These are phyloP conservation scores for Stachybotrys echinatus DNA, from an alignment of 2,329 filamentous ascomycete genomes.

Conservation along the genomic window DNA sequence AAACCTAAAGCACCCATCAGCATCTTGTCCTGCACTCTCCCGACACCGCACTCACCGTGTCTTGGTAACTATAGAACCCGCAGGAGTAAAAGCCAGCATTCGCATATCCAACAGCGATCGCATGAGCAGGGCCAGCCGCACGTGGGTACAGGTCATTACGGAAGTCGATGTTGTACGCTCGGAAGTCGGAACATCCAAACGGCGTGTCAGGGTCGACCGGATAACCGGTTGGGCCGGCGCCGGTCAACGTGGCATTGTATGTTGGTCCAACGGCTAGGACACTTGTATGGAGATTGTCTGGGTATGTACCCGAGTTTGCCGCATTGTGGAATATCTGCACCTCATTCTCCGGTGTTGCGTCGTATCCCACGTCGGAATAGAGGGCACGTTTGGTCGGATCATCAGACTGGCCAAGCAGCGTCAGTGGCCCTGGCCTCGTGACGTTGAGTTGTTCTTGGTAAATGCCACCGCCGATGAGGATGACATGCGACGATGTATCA, in stretches of 20 bases:
- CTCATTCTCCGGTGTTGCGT: background rate
- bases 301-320: background rate
- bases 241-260: background rate
- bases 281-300: background rate
- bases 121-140: background rate
- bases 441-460: background rate
- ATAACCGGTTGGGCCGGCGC: background rate
- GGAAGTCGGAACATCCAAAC: background rate
- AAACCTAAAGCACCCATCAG: too few relatives aligned
- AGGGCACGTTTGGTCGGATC: background rate
- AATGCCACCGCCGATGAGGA: background rate
- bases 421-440: background rate
- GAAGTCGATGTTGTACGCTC: slow-evolving; percentile 1
- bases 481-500: background rate
- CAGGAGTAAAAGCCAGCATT: slow-evolving; percentile 1
- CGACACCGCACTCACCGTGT: too few relatives aligned
- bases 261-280: background rate
- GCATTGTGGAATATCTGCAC: background rate
- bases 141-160: background rate
- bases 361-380: background rate
- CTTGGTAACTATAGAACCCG: slow-evolving; percentile 1
- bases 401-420: background rate
- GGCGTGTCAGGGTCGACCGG: background rate
- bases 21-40: too few relatives aligned
- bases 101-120: background rate